Evolutionary conservation across 768 basidiomycete genomes (phyloP).

Genomic region (Xanthoconium purpureum): DNA sequence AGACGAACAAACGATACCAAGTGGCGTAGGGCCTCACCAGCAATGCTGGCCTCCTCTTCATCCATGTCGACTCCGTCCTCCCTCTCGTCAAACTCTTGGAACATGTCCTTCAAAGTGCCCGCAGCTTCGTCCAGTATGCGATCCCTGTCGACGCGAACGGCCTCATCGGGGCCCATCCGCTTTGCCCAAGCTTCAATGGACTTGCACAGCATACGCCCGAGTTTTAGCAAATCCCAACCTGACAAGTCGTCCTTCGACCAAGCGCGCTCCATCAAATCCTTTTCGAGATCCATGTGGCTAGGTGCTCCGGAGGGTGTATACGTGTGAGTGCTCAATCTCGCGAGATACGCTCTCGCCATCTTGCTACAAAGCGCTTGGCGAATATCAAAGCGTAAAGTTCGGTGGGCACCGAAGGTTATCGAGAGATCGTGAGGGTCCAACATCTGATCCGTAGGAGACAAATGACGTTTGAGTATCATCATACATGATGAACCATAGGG

Average conservation of each 20-base stretch:
- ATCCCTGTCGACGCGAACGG: slow-evolving; percentile 40
- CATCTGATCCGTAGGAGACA: slow-evolving; percentile 39
- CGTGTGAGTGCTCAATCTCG: slow-evolving; percentile 46
- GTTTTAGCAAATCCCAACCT: slow-evolving; percentile 63
- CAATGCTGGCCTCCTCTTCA: slow-evolving; percentile 63
- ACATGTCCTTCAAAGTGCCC: slow-evolving; percentile 65
- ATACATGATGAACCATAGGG: slow-evolving; percentile 66
- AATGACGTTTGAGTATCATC: slow-evolving; percentile 54
- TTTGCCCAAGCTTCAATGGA: slow-evolving; percentile 62
- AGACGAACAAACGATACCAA: slow-evolving; percentile 56
- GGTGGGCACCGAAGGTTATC: slow-evolving; percentile 55
- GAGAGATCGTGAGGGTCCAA: slow-evolving; percentile 28
- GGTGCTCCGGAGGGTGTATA: slow-evolving; percentile 63
- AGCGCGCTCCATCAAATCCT: slow-evolving; percentile 65
- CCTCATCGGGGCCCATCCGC: slow-evolving; percentile 26
- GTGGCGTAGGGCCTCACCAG: slow-evolving; percentile 59
- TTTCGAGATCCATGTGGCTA: slow-evolving; percentile 55
- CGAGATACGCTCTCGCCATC: slow-evolving; percentile 66
- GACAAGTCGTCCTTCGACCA: slow-evolving; percentile 68
- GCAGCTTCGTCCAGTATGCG: slow-evolving; percentile 67
- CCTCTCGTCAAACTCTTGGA: slow-evolving; percentile 67
- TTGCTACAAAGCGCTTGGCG: slow-evolving; percentile 58
- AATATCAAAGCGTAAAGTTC: slow-evolving; percentile 61
- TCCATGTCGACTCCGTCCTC: slow-evolving; percentile 56
- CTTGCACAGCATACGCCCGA: slow-evolving; percentile 52